Evolutionary conservation across 2,329 filamentous ascomycete species (phyloP).

Genomic region (Aspergillus latus): DNA sequence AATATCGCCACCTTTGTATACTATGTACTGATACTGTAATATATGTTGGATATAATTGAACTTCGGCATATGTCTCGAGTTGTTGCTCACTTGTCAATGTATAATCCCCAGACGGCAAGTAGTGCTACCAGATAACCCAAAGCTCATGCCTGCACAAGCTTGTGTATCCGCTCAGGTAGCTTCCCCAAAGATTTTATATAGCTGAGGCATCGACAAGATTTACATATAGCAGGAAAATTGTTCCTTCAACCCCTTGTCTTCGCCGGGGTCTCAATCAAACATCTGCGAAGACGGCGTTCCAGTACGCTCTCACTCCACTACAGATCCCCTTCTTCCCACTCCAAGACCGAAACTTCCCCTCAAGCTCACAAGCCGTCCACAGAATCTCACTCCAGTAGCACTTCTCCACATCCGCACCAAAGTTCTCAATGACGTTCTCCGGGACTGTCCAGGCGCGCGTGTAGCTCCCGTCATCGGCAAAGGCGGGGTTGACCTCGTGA

Average conservation of each 20-base stretch:
- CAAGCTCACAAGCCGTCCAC: conserved; percentile 40
- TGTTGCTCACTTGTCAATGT: background rate
- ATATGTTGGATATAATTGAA: conserved; percentile 1
- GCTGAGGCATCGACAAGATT: background rate
- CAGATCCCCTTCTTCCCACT: conserved; percentile 34
- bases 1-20: conserved; percentile 13
- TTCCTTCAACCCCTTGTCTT: too few species aligned
- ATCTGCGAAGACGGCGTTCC: conserved; percentile 34
- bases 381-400: conserved; percentile 42
- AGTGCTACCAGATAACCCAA: background rate
- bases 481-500: conserved; percentile 30
- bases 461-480: conserved; percentile 33
- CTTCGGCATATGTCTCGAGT: background rate
- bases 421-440: conserved; percentile 28
- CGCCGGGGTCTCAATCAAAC: too few species aligned
- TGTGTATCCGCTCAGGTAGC: too few species aligned
- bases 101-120: background rate
- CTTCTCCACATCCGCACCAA: conserved; percentile 39
- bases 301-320: conserved; percentile 34
- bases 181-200: background rate
- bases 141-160: background rate
- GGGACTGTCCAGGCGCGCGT: conserved; percentile 36
- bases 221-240: too few species aligned
- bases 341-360: conserved; percentile 35
- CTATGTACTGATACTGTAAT: conserved; percentile 12